phyloP scores from a whole-genome alignment of 2,329 filamentous ascomycete genomes.

The Exophiala mesophila region DNA sequence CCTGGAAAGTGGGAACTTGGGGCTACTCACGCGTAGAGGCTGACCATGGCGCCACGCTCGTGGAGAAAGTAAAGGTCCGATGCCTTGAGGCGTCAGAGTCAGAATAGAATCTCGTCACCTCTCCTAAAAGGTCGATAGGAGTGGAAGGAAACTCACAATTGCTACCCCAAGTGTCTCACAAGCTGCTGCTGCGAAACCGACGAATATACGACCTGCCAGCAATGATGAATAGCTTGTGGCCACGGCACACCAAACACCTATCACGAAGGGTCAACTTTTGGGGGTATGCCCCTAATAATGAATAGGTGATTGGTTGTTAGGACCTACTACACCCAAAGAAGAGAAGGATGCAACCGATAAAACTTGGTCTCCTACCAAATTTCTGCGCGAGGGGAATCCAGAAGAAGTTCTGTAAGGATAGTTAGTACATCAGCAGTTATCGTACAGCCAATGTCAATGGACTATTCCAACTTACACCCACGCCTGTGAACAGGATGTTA shows the following conservation, averaged over 20 bases:
- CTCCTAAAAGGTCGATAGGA: too few relatives aligned
- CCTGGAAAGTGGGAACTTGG: background rate
- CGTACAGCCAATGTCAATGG: background rate
- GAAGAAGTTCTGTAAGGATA: slow-evolving; percentile 7
- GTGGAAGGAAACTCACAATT: slow-evolving; percentile 1
- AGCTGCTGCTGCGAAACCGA: slow-evolving; percentile 3
- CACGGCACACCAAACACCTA: slow-evolving; percentile 5
- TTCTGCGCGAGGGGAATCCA: slow-evolving; percentile 11
- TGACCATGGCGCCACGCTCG: slow-evolving; percentile 4
- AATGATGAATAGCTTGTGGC: slow-evolving; percentile 1
- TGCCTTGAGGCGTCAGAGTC: slow-evolving; percentile 4
- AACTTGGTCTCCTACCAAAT: slow-evolving; percentile 6
- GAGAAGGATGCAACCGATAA: background rate
- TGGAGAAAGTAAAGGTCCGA: slow-evolving; percentile 9
- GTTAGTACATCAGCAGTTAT: background rate
- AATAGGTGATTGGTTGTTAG: background rate
- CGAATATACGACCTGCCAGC: slow-evolving; percentile 4
- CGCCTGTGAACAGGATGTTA: slow-evolving; percentile 5
- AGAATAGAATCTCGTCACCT: slow-evolving; percentile 1
- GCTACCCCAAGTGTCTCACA: slow-evolving; percentile 1
- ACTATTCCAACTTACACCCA: slow-evolving; percentile 3
- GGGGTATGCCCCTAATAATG: background rate
- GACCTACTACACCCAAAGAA: slow-evolving; percentile 6
- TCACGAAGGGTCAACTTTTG: background rate
- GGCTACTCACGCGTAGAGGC: slow-evolving; percentile 5